These are phyloP conservation scores for Gamsiella multidivaricata DNA, from an alignment of 192 early-diverging fungal species.

Conservation along the genomic window DNA sequence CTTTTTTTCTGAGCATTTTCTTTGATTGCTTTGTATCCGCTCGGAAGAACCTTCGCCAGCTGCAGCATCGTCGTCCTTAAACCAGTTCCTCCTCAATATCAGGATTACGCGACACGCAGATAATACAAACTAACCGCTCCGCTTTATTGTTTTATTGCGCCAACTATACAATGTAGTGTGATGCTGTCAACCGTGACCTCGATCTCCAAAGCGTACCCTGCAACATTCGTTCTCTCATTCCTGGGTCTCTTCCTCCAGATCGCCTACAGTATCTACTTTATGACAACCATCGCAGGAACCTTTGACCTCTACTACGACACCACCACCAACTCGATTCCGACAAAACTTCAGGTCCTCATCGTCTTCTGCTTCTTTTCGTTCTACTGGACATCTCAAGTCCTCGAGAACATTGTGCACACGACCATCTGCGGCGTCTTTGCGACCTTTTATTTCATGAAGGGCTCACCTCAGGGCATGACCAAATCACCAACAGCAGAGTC, in stretches of 20 bases:
- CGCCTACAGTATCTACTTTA: conserved; percentile 69
- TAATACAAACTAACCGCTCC: too few relatives aligned
- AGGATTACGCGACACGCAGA: too few relatives aligned
- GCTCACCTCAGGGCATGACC: conserved; percentile 55
- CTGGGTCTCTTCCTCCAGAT: conserved; percentile 71
- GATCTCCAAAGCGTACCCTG: conserved; percentile 73
- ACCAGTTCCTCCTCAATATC: too few relatives aligned
- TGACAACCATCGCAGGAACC: conserved; percentile 70
- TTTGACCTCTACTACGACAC: conserved; percentile 41
- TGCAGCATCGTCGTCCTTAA: too few relatives aligned
- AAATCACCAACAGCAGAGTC: conserved; percentile 74
- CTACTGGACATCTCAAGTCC: conserved; percentile 85
- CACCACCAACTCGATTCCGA: conserved; percentile 31
- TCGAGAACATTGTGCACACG: conserved; percentile 77
- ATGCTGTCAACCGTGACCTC: conserved; percentile 78
- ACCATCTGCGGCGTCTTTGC: conserved; percentile 84
- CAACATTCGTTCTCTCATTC: conserved; percentile 74
- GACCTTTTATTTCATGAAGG: conserved; percentile 78
- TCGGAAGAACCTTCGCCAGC: conserved; percentile 27
- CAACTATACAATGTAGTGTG: conserved; percentile 17
- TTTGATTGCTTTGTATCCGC: neutral
- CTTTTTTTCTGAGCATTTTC: neutral
- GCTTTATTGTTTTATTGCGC: too few relatives aligned
- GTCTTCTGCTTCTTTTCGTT: conserved; percentile 73
- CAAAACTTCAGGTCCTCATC: conserved; percentile 65